Evolutionary conservation across 2,329 filamentous ascomycete genomes (phyloP).

Genomic region (Pyrenophora graminea): DNA sequence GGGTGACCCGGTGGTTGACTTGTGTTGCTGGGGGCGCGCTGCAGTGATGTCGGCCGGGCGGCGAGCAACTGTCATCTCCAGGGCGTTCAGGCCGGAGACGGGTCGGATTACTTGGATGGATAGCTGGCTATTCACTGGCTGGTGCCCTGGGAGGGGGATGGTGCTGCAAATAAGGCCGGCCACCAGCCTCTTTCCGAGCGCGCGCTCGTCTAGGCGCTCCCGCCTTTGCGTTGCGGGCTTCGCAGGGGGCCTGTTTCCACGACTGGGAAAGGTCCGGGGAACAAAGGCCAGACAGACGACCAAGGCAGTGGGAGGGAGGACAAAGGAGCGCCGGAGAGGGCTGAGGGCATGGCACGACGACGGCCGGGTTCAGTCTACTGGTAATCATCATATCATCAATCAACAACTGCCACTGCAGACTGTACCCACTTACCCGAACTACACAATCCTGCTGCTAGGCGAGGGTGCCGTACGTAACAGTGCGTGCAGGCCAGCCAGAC

Average conservation of each 20-base stretch:
- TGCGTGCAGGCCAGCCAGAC: too few relatives aligned
- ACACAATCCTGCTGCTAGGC: too few relatives aligned
- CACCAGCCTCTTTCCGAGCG: slow-evolving; percentile 13
- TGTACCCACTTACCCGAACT: too few relatives aligned
- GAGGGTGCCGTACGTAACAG: too few relatives aligned
- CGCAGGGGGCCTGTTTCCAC: slow-evolving; percentile 21
- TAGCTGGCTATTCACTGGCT: neutral
- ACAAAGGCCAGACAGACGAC: slow-evolving; percentile 7
- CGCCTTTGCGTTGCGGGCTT: slow-evolving; percentile 20
- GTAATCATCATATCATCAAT: too few relatives aligned
- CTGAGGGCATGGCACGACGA: too few relatives aligned
- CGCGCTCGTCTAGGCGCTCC: slow-evolving; percentile 22
- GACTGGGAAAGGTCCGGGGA: slow-evolving; percentile 13
- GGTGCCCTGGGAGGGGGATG: slow-evolving; percentile 1
- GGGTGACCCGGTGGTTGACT: neutral
- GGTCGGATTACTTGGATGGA: slow-evolving; percentile 1
- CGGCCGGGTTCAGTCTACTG: too few relatives aligned
- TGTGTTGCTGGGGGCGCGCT: too few relatives aligned
- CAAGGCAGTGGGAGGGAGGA: neutral
- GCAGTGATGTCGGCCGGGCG: neutral
- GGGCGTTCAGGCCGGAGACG: slow-evolving; percentile 5
- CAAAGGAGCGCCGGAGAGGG: neutral
- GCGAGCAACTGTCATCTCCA: slow-evolving; percentile 5
- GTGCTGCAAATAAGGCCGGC: slow-evolving; percentile 6
- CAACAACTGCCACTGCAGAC: too few relatives aligned